A percentile compares a stretch with the other conserved stretches of the same genome.
Evolutionary conservation across 768 basidiomycete species (phyloP).

Genomic region (Leccinellum luteum): DNA sequence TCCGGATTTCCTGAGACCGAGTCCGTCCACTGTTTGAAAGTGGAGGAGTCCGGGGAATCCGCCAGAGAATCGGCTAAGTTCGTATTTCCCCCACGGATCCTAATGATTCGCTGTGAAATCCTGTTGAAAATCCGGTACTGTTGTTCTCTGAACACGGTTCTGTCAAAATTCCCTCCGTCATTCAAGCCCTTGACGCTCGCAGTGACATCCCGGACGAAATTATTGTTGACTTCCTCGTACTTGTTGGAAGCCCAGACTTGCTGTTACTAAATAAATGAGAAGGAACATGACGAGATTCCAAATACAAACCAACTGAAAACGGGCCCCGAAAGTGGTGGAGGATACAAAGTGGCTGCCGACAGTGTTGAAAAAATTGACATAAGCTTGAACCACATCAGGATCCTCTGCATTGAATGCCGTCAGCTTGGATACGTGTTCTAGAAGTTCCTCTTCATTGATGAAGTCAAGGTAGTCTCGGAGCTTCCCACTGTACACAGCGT

Average conservation of each 20-base stretch:
- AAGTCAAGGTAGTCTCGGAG: slow-evolving; percentile 1
- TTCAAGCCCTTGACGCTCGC: slow-evolving; percentile 9
- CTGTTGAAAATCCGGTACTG: slow-evolving; percentile 2
- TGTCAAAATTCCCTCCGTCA: slow-evolving; percentile 1
- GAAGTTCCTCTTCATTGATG: slow-evolving; percentile 8
- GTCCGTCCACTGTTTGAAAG: slow-evolving; percentile 3
- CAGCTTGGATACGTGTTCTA: background rate
- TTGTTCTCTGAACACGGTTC: background rate
- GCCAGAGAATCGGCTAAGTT: background rate
- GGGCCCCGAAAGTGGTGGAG: slow-evolving; percentile 1
- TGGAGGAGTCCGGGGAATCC: background rate
- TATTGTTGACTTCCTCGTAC: slow-evolving; percentile 3
- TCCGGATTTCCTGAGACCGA: background rate
- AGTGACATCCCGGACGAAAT: slow-evolving; percentile 4
- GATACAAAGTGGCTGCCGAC: slow-evolving; percentile 5
- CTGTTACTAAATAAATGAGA: background rate
- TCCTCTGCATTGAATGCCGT: background rate
- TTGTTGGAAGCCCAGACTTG: slow-evolving; percentile 10
- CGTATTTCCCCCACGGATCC: slow-evolving; percentile 2
- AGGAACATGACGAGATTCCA: too few species aligned
- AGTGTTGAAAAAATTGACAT: slow-evolving; percentile 3
- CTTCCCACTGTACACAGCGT: background rate
- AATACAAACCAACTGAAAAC: slow-evolving; percentile 2
- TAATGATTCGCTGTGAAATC: slow-evolving; percentile 4
- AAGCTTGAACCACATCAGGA: slow-evolving; percentile 2